Evolutionary conservation across 1,139 yeast genomes (phyloP).

Genomic region (Pichia sp.): DNA sequence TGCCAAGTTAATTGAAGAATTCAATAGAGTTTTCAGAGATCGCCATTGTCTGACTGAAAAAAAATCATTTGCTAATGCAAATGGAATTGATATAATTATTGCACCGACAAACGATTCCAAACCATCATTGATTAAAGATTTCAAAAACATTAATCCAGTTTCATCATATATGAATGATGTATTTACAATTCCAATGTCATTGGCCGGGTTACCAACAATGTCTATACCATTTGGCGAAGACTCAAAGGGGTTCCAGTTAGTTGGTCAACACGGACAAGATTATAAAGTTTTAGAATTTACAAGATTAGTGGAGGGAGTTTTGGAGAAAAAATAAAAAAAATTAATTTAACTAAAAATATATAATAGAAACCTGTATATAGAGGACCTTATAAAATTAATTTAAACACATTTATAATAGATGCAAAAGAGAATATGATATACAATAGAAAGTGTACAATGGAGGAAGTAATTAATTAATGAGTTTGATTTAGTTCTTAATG

Average conservation of each 20-base stretch:
- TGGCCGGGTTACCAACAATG: slow-evolving; percentile 87
- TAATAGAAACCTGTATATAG: not conserved
- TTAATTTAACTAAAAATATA: not conserved
- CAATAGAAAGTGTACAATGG: not conserved
- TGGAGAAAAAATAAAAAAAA: not conserved
- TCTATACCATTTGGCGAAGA: slow-evolving; percentile 53
- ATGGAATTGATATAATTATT: slow-evolving; percentile 56
- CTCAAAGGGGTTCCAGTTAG: slow-evolving; percentile 67
- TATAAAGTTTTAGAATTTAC: slow-evolving; percentile 41
- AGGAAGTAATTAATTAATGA: not conserved
- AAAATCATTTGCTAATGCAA: slow-evolving; percentile 28
- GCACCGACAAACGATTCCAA: slow-evolving; percentile 56
- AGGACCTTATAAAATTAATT: not conserved
- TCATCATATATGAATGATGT: slow-evolving; percentile 74
- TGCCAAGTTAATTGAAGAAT: slow-evolving; percentile 51
- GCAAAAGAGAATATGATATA: not conserved
- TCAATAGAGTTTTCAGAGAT: slow-evolving; percentile 54
- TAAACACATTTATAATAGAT: slow-evolving; percentile 1
- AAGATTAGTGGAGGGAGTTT: slow-evolving; percentile 12
- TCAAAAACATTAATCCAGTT: slow-evolving; percentile 40
- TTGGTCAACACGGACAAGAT: slow-evolving; percentile 87
- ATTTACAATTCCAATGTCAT: slow-evolving; percentile 81
- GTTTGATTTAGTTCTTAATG: not conserved
- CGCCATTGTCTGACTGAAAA: slow-evolving; percentile 37
- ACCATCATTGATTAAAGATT: slow-evolving; percentile 50